phyloP scores from a whole-genome alignment of 257 asterid genomes.

The Nicotiana paniculata region DNA sequence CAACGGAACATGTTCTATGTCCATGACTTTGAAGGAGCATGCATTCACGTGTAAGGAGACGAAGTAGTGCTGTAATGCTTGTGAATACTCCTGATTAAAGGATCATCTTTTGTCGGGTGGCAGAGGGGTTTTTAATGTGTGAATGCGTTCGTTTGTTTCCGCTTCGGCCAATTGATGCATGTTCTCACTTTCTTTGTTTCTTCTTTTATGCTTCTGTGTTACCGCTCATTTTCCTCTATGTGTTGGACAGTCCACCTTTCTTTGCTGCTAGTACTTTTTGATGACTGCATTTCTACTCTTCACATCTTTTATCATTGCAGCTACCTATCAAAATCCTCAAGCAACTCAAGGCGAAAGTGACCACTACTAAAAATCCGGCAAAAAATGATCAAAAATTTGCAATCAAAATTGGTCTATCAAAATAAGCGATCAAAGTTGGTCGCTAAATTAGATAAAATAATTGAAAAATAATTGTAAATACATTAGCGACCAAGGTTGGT shows the following conservation, averaged over 20 bases:
- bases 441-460: too few relatives aligned
- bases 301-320: slow-evolving; percentile 42
- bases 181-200: neutral
- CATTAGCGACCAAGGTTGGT: too few relatives aligned
- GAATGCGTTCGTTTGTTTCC: neutral
- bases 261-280: neutral
- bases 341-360: slow-evolving; percentile 82
- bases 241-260: neutral
- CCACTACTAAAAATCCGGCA: slow-evolving; percentile 7
- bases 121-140: neutral
- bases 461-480: too few relatives aligned
- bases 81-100: neutral
- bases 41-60: neutral
- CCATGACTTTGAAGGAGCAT: neutral
- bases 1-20: neutral
- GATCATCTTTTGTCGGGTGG: neutral
- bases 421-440: too few relatives aligned
- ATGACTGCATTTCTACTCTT: slow-evolving; percentile 14
- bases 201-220: neutral
- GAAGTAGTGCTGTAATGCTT: neutral
- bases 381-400: too few relatives aligned
- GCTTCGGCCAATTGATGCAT: neutral
- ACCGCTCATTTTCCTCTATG: neutral
- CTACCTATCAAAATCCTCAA: slow-evolving; percentile 52
- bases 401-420: too few relatives aligned